Percentiles rank a stretch among this genome's conserved stretches.
phyloP scores from a whole-genome alignment of 306 rosid species.

The Delonix regia region DNA sequence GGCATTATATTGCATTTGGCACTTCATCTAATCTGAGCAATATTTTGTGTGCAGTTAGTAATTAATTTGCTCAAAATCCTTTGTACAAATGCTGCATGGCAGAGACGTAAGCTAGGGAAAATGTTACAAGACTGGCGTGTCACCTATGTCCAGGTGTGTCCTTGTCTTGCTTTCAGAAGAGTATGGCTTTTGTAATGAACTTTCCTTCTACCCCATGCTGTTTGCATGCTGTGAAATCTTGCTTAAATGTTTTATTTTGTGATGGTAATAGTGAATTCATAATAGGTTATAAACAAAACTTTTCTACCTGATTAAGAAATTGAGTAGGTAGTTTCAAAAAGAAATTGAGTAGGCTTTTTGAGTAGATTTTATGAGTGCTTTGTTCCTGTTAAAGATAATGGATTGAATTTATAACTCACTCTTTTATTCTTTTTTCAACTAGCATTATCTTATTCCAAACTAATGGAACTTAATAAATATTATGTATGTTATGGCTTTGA shows the following conservation, averaged over 20 bases:
- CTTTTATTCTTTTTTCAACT: neutral
- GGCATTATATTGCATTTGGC: slow-evolving; percentile 16
- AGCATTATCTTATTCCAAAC: slow-evolving; percentile 13
- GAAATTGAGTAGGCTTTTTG: too few relatives aligned
- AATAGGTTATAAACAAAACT: neutral
- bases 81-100: slow-evolving; percentile 96
- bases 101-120: slow-evolving; percentile 98
- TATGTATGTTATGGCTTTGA: slow-evolving; percentile 15
- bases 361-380: slow-evolving; percentile 17
- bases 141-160: slow-evolving; percentile 75
- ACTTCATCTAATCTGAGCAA: slow-evolving; percentile 39
- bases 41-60: slow-evolving; percentile 68
- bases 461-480: neutral
- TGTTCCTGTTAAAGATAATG: neutral
- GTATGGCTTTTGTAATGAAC: neutral
- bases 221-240: slow-evolving; percentile 13
- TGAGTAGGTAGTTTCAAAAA: neutral
- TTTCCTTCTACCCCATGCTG: neutral
- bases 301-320: slow-evolving; percentile 19
- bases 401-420: neutral
- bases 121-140: slow-evolving; percentile 97
- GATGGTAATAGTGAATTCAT: neutral
- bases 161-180: slow-evolving; percentile 27
- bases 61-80: slow-evolving; percentile 76
- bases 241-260: slow-evolving; percentile 2